These are phyloP conservation scores for Cryptococcus sp. DNA, from an alignment of 1,284 basidiomycete species.

Conservation along the genomic window DNA sequence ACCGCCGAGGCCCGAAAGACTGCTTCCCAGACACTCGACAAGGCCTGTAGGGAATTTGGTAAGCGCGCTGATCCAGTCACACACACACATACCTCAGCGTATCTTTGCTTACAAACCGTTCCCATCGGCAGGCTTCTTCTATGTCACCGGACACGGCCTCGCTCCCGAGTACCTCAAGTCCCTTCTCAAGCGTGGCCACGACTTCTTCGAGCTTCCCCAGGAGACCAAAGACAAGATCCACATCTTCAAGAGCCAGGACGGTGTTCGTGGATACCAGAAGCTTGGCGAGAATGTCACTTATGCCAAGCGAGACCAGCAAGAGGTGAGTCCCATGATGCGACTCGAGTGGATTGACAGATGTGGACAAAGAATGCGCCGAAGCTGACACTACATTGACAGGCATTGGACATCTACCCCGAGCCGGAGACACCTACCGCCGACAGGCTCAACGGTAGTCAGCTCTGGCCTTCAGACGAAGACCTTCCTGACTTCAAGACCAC, in stretches of 20 bases:
- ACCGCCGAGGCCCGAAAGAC: slow-evolving; percentile 14
- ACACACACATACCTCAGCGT: no score
- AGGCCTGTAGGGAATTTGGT: slow-evolving; percentile 26
- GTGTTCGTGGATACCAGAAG: slow-evolving; percentile 27
- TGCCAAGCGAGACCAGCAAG: slow-evolving; percentile 28
- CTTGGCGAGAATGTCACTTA: slow-evolving; percentile 31
- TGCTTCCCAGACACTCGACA: slow-evolving; percentile 19
- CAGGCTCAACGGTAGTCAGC: slow-evolving; percentile 22
- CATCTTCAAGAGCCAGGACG: slow-evolving; percentile 30
- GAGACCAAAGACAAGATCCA: slow-evolving; percentile 31
- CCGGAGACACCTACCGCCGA: slow-evolving; percentile 19
- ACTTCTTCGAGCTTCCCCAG: slow-evolving; percentile 35
- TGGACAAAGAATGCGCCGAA: no score
- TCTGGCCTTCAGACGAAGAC: slow-evolving; percentile 25
- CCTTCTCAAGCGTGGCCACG: slow-evolving; percentile 22
- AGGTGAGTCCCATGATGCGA: slow-evolving; percentile 5
- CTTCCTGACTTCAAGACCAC: slow-evolving; percentile 22
- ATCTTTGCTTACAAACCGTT: background rate
- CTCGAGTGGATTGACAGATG: background rate
- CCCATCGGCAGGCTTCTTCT: slow-evolving; percentile 32
- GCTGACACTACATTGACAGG: slow-evolving; percentile 5
- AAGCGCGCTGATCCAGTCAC: background rate
- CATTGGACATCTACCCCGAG: slow-evolving; percentile 29
- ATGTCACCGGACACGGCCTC: slow-evolving; percentile 35
- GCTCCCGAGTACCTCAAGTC: slow-evolving; percentile 23